phyloP scores from a whole-genome alignment of 78 protist species.

The Pigoraptor vietnamica region DNA sequence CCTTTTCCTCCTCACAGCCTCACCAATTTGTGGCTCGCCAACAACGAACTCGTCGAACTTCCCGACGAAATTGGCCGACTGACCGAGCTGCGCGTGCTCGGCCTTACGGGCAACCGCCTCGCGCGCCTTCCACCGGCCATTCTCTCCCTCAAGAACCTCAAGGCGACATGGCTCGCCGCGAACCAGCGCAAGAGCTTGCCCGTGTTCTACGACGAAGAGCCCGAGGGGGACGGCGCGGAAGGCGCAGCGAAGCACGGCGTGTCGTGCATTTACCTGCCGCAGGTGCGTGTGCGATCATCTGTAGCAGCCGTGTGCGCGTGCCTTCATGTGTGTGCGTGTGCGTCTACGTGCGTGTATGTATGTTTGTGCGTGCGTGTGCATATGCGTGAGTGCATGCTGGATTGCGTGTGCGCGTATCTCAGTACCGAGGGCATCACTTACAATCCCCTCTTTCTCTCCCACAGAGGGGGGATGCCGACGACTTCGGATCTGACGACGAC shows the following conservation, averaged over 20 bases:
- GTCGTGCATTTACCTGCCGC: not conserved
- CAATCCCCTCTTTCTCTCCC: no score
- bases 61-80: not conserved
- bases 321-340: no score
- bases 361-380: no score
- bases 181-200: not conserved
- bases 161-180: not conserved
- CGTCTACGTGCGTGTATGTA: no score
- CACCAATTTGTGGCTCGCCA: not conserved
- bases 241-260: not conserved
- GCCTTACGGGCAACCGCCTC: not conserved
- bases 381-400: no score
- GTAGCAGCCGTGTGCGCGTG: no score
- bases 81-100: not conserved
- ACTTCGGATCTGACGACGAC: no score
- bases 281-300: no score
- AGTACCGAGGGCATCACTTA: no score
- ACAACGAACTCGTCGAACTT: not conserved
- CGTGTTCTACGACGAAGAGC: not conserved
- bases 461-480: no score
- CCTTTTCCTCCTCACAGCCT: no score
- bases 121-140: not conserved
- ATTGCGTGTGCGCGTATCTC: no score
- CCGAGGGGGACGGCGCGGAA: not conserved
- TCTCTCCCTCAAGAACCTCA: not conserved